A percentile compares a stretch with the other conserved stretches of the same genome.
These are phyloP conservation scores for Cicer chorassanicum DNA, from an alignment of 306 rosid genomes.

Conservation along the genomic window DNA sequence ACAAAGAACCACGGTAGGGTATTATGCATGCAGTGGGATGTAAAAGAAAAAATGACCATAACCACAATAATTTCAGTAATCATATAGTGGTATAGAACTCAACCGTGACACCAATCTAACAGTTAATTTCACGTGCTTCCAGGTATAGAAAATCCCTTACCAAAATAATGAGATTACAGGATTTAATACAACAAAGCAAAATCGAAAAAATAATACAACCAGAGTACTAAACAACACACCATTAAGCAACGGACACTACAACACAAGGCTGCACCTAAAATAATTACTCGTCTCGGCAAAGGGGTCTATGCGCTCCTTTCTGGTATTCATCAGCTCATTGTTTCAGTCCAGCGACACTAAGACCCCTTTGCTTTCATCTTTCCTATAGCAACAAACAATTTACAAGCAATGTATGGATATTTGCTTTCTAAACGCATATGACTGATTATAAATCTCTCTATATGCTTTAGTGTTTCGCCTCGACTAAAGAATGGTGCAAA, in stretches of 20 bases:
- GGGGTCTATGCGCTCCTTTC: conserved; percentile 35
- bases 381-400: conserved; percentile 48
- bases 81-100: conserved; percentile 2
- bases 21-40: background rate
- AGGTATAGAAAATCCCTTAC: conserved; percentile 14
- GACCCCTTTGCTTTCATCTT: conserved; percentile 24
- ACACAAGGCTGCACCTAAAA: conserved; percentile 37
- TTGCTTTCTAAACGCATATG: conserved; percentile 35
- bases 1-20: background rate
- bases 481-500: conserved; percentile 44
- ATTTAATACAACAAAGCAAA: conserved; percentile 44
- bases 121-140: conserved; percentile 18
- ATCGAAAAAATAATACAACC: conserved; percentile 20
- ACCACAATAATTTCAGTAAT: conserved; percentile 8
- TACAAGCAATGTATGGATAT: conserved; percentile 49
- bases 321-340: conserved; percentile 32
- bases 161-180: conserved; percentile 40
- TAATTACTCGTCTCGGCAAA: conserved; percentile 3
- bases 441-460: conserved; percentile 44
- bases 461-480: conserved; percentile 38
- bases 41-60: background rate
- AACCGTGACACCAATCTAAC: conserved; percentile 29
- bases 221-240: conserved; percentile 35
- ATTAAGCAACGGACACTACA: conserved; percentile 41
- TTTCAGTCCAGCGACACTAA: conserved; percentile 1